A percentile compares a stretch with the other conserved stretches of the same genome.
These are phyloP conservation scores for Cryptococcus sp. DNA, from an alignment of 1,284 basidiomycete genomes.

Conservation along the genomic window DNA sequence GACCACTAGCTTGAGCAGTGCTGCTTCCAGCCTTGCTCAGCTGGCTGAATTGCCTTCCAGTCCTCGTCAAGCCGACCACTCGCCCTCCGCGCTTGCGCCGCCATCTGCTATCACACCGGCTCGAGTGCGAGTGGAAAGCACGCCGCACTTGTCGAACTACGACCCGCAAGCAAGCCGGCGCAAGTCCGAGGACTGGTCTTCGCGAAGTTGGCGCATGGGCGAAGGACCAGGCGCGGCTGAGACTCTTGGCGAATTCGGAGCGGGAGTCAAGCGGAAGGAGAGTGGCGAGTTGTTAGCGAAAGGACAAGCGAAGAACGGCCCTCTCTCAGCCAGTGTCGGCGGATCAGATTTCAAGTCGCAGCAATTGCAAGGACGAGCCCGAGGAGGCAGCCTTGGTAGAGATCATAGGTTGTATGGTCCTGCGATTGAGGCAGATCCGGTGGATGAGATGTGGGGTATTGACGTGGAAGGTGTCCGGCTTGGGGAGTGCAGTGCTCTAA, in stretches of 20 bases:
- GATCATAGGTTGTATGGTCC: conserved; percentile 37
- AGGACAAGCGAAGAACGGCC: not conserved
- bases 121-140: conserved; percentile 27
- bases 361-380: not conserved
- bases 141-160: conserved; percentile 11
- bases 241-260: conserved; percentile 46
- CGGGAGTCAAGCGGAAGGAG: conserved; percentile 35
- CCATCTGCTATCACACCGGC: conserved; percentile 3
- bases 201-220: conserved; percentile 41
- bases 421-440: conserved; percentile 20
- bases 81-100: not conserved
- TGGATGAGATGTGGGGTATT: conserved; percentile 40
- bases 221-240: conserved; percentile 45
- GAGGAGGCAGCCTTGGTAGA: conserved; percentile 44
- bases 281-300: conserved; percentile 28
- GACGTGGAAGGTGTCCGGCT: conserved; percentile 45
- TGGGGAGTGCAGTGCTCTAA: conserved; percentile 47
- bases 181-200: conserved; percentile 45
- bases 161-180: conserved; percentile 15
- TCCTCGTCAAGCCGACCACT: not conserved
- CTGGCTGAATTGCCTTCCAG: conserved; percentile 31
- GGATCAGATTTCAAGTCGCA: conserved; percentile 3
- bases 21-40: conserved; percentile 33
- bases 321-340: conserved; percentile 2
- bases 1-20: conserved; percentile 31